Percentiles rank a stretch among this genome's conserved stretches.
Conservation (phyloP, 2,329 filamentous ascomycete genomes). For the Cercospora sp. region DNA sequence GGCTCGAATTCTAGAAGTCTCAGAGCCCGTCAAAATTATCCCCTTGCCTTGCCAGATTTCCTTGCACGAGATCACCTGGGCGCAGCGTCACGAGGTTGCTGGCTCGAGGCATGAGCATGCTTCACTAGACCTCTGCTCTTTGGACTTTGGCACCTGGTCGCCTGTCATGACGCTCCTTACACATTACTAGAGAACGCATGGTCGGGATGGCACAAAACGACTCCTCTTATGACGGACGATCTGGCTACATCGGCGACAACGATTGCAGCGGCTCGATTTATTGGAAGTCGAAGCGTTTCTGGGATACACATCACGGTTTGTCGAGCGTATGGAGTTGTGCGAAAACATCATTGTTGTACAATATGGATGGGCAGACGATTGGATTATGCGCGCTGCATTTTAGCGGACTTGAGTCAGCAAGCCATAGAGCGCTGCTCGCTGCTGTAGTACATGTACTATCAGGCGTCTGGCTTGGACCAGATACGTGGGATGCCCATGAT, state of each 20-base stretch:
- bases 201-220: background rate
- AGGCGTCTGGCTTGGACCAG: background rate
- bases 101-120: background rate
- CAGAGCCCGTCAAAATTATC: background rate
- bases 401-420: slow-evolving; percentile 1
- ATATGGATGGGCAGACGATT: background rate
- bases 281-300: background rate
- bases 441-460: slow-evolving; percentile 10
- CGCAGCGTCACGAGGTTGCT: background rate
- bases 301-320: background rate
- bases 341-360: slow-evolving; percentile 2
- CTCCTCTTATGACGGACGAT: background rate
- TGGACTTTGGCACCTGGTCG: background rate
- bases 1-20: slow-evolving; percentile 1
- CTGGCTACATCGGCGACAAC: background rate
- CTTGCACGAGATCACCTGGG: background rate
- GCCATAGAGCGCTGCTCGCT: slow-evolving; percentile 2
- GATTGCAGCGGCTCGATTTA: background rate
- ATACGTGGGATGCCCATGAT: background rate
- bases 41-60: background rate
- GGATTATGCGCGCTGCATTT: background rate
- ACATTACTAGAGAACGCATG: background rate
- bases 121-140: background rate
- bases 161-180: background rate
- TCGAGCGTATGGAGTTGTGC: background rate